Evolutionary conservation across 179 eudicot genomes (phyloP).

Genomic region (Camellia oleifera): DNA sequence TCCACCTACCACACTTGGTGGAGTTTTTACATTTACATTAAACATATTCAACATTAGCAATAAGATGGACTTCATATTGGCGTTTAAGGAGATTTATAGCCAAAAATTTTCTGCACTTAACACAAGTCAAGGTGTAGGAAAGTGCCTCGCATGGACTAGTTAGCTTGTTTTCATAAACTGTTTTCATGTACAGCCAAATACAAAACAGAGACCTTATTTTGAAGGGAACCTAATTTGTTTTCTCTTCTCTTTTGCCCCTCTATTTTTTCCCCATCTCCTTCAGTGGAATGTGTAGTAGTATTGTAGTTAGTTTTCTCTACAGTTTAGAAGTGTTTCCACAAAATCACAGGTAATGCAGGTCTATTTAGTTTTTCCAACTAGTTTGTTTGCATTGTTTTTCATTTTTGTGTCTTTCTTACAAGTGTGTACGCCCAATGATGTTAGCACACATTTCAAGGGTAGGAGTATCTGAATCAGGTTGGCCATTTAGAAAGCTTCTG

Average conservation of each 20-base stretch:
- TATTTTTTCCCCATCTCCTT: neutral
- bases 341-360: neutral
- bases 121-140: neutral
- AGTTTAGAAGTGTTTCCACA: no score
- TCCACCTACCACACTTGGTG: no score
- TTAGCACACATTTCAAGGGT: neutral
- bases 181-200: neutral
- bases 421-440: neutral
- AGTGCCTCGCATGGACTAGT: neutral
- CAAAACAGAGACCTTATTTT: neutral
- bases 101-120: neutral
- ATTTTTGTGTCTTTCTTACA: neutral
- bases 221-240: neutral
- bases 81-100: neutral
- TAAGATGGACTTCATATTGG: neutral
- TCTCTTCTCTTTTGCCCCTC: neutral
- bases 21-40: no score
- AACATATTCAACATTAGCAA: no score
- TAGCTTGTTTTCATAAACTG: neutral
- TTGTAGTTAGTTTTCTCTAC: no score
- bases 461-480: conserved; percentile 12
- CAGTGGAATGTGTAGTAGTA: no score
- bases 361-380: neutral
- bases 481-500: conserved; percentile 4
- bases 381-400: neutral